A percentile compares a stretch with the other conserved stretches of the same genome.
Evolutionary conservation across 2,329 filamentous ascomycete species (phyloP).

Genomic region (Aspergillus quadricinctus): DNA sequence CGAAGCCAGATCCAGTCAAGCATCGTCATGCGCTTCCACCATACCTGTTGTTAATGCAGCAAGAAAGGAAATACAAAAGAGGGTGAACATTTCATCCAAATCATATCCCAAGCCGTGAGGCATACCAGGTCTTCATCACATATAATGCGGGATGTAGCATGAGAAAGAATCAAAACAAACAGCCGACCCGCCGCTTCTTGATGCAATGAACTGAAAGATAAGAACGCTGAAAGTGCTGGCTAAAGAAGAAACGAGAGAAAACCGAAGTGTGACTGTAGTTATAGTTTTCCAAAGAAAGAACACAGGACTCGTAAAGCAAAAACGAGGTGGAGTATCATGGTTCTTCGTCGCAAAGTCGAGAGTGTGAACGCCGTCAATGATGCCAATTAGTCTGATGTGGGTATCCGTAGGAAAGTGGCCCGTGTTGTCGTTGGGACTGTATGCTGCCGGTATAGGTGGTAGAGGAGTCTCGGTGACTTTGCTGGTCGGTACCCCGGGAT

Average conservation of each 20-base stretch:
- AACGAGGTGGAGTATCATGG: constrained; percentile 38
- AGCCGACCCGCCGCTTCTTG: constrained; percentile 47
- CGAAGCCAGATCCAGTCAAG: constrained; percentile 16
- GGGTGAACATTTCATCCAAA: constrained; percentile 37
- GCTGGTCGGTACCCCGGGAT: constrained; percentile 16
- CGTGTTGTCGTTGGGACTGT: constrained; percentile 31
- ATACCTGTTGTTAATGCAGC: constrained; percentile 16
- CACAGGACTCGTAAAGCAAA: constrained; percentile 26
- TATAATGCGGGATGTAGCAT: constrained; percentile 39
- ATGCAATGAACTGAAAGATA: constrained; percentile 33
- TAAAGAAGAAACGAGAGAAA: constrained; percentile 7
- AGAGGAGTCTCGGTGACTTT: constrained; percentile 10
- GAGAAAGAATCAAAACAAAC: constrained; percentile 36
- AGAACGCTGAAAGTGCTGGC: constrained; percentile 37
- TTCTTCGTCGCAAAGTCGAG: constrained; percentile 40
- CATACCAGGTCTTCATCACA: constrained; percentile 47
- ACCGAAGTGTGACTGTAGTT: constrained; percentile 23
- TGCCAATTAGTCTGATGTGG: constrained; percentile 45
- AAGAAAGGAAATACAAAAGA: constrained; percentile 27
- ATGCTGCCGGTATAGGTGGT: constrained; percentile 38
- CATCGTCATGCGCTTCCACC: constrained; percentile 1
- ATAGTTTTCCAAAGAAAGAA: constrained; percentile 37
- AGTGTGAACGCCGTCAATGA: constrained; percentile 52
- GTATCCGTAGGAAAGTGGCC: constrained; percentile 35
- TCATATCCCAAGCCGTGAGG: constrained; percentile 47